Evolutionary conservation across 106 monocot genomes (phyloP).

Genomic region (Posidonia australis): DNA sequence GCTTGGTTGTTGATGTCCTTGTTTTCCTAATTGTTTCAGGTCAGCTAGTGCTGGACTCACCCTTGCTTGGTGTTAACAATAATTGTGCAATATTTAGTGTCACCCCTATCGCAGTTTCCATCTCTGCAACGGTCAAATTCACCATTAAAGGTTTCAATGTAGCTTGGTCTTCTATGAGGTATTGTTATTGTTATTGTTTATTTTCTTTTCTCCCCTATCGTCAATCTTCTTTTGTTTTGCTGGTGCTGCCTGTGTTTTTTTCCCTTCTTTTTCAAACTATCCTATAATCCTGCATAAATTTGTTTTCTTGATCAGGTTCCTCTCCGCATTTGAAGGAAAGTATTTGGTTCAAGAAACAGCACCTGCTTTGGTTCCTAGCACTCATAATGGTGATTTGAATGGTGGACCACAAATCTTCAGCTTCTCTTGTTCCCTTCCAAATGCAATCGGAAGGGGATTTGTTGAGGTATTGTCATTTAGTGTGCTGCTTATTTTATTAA

Average conservation of each 20-base stretch:
- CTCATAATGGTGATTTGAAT: not conserved
- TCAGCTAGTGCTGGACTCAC: slow-evolving; percentile 38
- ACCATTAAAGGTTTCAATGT: slow-evolving; percentile 51
- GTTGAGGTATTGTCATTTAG: slow-evolving; percentile 51
- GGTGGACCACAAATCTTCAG: slow-evolving; percentile 17
- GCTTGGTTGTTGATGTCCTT: too few species aligned
- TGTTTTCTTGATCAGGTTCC: slow-evolving; percentile 40
- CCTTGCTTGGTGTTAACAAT: slow-evolving; percentile 21
- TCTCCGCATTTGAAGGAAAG: slow-evolving; percentile 79
- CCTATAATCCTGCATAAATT: too few species aligned
- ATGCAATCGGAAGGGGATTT: slow-evolving; percentile 65
- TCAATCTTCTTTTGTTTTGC: not conserved
- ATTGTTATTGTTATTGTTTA: not conserved
- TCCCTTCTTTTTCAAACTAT: too few species aligned
- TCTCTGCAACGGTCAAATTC: slow-evolving; percentile 46
- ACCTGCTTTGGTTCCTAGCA: slow-evolving; percentile 15
- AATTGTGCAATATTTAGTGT: slow-evolving; percentile 34
- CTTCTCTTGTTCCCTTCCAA: slow-evolving; percentile 52
- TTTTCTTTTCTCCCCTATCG: too few species aligned
- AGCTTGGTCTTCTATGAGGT: slow-evolving; percentile 34
- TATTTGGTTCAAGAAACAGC: slow-evolving; percentile 55
- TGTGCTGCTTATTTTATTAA: too few species aligned
- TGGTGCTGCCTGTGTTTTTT: too few species aligned
- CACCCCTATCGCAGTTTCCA: slow-evolving; percentile 53
- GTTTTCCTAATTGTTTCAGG: slow-evolving; percentile 27